These are phyloP conservation scores for Nemania bipapillata DNA, from an alignment of 2,329 filamentous ascomycete species.

Conservation along the genomic window DNA sequence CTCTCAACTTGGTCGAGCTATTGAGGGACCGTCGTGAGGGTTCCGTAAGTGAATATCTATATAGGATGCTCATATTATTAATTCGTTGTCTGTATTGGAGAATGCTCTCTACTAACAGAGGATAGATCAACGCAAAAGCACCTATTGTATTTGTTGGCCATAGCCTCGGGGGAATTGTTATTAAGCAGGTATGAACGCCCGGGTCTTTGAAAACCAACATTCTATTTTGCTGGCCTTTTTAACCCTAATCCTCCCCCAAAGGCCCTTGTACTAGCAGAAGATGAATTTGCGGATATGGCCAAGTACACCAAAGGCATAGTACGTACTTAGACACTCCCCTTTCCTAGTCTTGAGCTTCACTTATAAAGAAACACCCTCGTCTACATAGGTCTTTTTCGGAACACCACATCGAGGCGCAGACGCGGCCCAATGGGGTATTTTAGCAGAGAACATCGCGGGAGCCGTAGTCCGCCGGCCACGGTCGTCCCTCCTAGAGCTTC, in stretches of 20 bases:
- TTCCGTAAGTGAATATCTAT: background rate
- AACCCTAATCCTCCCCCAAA: background rate
- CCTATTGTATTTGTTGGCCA: conserved; percentile 18
- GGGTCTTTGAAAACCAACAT: background rate
- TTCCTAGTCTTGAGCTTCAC: background rate
- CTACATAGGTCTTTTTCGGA: conserved; percentile 17
- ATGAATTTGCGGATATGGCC: background rate
- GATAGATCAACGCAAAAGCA: background rate
- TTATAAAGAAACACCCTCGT: background rate
- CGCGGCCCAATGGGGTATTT: background rate
- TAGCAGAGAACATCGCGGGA: background rate
- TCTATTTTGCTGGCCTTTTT: background rate
- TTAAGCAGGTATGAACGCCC: conserved; percentile 13
- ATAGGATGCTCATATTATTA: background rate
- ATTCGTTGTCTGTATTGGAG: background rate
- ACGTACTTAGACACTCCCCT: background rate
- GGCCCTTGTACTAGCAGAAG: background rate
- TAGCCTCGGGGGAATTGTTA: conserved; percentile 16
- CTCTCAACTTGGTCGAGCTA: background rate
- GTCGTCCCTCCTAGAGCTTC: background rate
- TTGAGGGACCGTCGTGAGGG: conserved; percentile 6
- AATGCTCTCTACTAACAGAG: background rate
- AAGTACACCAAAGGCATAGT: conserved; percentile 15
- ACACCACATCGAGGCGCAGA: conserved; percentile 24
- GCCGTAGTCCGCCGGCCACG: background rate